These are phyloP conservation scores for Penicillium lividum DNA, from an alignment of 495 filamentous ascomycete species.

Conservation along the genomic window DNA sequence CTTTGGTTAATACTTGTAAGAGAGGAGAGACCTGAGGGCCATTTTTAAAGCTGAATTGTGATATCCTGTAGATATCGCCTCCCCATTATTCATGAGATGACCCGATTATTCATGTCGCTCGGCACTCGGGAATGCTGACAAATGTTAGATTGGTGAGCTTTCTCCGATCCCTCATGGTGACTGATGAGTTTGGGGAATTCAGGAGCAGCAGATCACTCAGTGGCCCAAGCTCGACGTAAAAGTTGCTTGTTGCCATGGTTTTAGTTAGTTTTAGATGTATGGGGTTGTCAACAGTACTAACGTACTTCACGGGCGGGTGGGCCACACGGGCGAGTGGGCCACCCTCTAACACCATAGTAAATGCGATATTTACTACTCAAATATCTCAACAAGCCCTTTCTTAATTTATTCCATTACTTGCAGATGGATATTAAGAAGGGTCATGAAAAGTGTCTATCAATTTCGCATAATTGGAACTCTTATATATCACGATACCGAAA, in stretches of 20 bases:
- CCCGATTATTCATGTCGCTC: background rate
- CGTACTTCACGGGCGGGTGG: too few species aligned
- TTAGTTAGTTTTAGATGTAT: background rate
- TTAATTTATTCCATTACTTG: too few species aligned
- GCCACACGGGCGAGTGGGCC: too few species aligned
- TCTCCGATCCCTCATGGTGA: conserved; percentile 14
- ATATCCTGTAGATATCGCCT: background rate
- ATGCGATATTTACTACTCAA: too few species aligned
- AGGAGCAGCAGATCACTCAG: background rate
- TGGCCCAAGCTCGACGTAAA: background rate
- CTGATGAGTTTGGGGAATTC: background rate
- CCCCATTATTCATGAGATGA: background rate
- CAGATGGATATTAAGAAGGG: too few species aligned
- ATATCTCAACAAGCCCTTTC: too few species aligned
- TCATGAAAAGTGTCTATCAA: too few species aligned
- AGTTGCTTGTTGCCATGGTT: background rate
- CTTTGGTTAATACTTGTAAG: background rate
- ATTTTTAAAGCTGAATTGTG: background rate
- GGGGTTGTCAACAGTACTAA: background rate
- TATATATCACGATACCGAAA: too few species aligned
- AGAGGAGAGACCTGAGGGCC: background rate
- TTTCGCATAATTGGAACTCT: too few species aligned
- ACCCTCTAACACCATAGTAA: too few species aligned
- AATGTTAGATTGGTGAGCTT: background rate
- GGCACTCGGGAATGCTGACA: background rate